Evolutionary conservation across 1,139 yeast species (phyloP).

Genomic region (Yamadazyma friedrichii): DNA sequence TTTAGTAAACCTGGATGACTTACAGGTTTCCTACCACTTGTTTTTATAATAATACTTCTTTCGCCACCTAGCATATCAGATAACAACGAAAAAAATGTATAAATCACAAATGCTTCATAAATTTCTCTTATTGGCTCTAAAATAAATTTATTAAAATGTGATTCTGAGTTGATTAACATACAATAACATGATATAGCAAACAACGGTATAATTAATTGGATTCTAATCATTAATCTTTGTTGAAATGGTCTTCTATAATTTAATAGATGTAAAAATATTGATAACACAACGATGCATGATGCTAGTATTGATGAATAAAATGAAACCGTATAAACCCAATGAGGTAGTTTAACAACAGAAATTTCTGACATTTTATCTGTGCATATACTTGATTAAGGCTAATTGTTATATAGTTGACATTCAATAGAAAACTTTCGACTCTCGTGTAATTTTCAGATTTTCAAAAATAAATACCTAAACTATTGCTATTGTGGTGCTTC

Average conservation of each 20-base stretch:
- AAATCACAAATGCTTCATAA: slow-evolving; percentile 94
- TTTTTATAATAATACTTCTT: slow-evolving; percentile 68
- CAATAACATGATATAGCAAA: slow-evolving; percentile 55
- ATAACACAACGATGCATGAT: slow-evolving; percentile 29
- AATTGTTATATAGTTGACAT: neutral
- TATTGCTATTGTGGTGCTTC: too few relatives aligned
- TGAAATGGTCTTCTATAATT: slow-evolving; percentile 89
- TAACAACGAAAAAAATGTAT: slow-evolving; percentile 82
- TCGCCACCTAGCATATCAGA: slow-evolving; percentile 92
- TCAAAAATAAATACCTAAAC: too few relatives aligned
- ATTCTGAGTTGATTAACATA: slow-evolving; percentile 45
- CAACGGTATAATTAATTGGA: slow-evolving; percentile 64
- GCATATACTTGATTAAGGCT: neutral
- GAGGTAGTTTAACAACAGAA: slow-evolving; percentile 18
- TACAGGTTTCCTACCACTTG: slow-evolving; percentile 75
- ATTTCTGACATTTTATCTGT: neutral
- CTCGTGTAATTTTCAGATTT: neutral
- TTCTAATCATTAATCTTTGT: slow-evolving; percentile 82
- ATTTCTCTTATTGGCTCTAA: slow-evolving; percentile 83
- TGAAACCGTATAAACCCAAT: slow-evolving; percentile 33
- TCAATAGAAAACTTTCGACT: neutral
- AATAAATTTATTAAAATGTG: slow-evolving; percentile 38
- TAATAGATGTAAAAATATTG: slow-evolving; percentile 34
- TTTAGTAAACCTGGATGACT: slow-evolving; percentile 65
- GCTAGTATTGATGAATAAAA: slow-evolving; percentile 35